Base-by-base conservation (phyloP, 1,284 basidiomycete species). In the Trichosporon faecale region DNA sequence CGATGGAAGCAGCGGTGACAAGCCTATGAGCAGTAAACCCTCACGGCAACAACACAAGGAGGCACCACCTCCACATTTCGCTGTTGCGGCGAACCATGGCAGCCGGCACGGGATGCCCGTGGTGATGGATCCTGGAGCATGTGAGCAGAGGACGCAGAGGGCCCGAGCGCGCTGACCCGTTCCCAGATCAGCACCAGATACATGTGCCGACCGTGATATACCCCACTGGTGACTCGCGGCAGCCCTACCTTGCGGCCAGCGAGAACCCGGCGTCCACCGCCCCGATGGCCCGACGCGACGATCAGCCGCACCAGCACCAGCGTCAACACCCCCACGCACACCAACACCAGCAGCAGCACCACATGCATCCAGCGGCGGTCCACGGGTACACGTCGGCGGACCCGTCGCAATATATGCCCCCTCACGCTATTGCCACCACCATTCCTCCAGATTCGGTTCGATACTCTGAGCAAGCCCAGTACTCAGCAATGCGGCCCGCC, bases 391-490 rank as follows among this genome's bases (percentile, higher is more conserved):
- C 46, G 31, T 35, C 65, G 14, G 21, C 60, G 9, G 72, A 73
- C 33, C 57, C 72, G 8, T 25, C 64, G 11, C 72, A 73, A 37
- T 73, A 66, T 33, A 64, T 73, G 1, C 35, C 63, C 18, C 65
- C 67, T 12, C 72, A 68, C 35, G 31, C 46, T 8, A 55, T 68
- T 35, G 25, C 66, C 29, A 18, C 40, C 23, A 46, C 49, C 11
- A 33, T 67, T 9, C 57, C 57, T n/a, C 69, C 69, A 14, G 66
- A 73, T 14, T 69, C 67, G 46, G 55, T 73, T 44, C 68, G 72
- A 14, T 73, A 71, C 35, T 57, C 23, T 27, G 70, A 69, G 11
- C 68, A 70, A 65, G 37, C 46, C 61, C 21, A 55, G 27, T 65
- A 66, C 60, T 11, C 31, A 63, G 35, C 66, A 63, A 57, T 57